Evolutionary conservation across 106 monocot genomes (phyloP).

Genomic region (Apostasia shenzhenica): DNA sequence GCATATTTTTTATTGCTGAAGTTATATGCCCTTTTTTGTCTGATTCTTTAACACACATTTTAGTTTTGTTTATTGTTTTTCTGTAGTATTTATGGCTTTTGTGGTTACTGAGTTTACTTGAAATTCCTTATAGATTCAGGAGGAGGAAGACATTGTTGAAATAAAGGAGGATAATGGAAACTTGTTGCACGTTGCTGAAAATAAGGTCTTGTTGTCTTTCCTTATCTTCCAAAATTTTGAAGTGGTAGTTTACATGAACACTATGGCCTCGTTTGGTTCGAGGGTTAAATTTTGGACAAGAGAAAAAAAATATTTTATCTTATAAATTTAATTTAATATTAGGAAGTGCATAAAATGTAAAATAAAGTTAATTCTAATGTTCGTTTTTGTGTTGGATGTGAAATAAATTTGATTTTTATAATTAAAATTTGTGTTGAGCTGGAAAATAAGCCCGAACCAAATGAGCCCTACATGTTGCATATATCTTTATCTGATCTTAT

Average conservation of each 20-base stretch:
- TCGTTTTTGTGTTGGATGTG: neutral
- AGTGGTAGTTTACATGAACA: neutral
- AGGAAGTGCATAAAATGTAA: no score
- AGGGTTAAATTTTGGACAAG: no score
- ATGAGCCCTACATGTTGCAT: neutral
- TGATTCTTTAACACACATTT: neutral
- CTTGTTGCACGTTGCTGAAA: slow-evolving; percentile 17
- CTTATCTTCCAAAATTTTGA: neutral
- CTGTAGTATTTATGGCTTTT: neutral
- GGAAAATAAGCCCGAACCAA: neutral
- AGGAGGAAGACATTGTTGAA: slow-evolving; percentile 63
- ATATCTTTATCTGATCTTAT: no score
- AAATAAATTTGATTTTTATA: neutral
- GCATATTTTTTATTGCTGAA: neutral
- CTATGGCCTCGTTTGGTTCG: no score
- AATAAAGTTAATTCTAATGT: neutral
- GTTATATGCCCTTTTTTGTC: neutral
- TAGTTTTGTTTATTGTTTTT: neutral
- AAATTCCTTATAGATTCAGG: slow-evolving; percentile 55
- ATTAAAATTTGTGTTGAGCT: neutral
- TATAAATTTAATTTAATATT: no score
- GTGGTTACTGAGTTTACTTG: neutral
- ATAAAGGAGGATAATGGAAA: slow-evolving; percentile 63
- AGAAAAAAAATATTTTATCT: no score
- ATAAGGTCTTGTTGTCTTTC: slow-evolving; percentile 35